Evolutionary conservation across 352 stramenopile species (phyloP).

Genomic region (Phytopythium montanum): DNA sequence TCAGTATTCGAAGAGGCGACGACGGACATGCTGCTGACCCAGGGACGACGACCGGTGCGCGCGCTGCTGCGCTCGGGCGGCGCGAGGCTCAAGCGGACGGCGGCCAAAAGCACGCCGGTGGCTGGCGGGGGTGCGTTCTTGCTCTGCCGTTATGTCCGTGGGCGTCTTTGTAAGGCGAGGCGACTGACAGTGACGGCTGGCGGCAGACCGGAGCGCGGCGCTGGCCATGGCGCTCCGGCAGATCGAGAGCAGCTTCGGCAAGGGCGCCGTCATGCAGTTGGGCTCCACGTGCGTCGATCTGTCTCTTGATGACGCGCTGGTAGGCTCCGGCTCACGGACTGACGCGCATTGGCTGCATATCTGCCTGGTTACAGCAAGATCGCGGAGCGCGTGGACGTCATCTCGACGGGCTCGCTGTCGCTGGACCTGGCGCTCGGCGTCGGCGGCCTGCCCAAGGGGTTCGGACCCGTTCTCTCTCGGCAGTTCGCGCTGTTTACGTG

Average conservation of each 20-base stretch:
- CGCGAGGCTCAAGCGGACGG: constrained; percentile 32
- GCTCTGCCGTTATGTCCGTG: background rate
- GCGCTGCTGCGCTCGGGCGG: constrained; percentile 7
- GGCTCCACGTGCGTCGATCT: constrained; percentile 70
- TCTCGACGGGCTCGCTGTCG: constrained; percentile 93
- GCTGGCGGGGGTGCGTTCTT: constrained; percentile 5
- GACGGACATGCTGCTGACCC: constrained; percentile 10
- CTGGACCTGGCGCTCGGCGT: constrained; percentile 90
- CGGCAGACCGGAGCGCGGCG: constrained; percentile 73
- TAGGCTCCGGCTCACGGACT: background rate
- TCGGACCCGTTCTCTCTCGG: background rate
- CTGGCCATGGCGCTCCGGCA: constrained; percentile 93
- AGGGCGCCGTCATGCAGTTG: constrained; percentile 96
- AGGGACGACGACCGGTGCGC: constrained; percentile 8
- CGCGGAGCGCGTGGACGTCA: constrained; percentile 90
- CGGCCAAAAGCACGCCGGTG: constrained; percentile 21
- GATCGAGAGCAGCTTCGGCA: constrained; percentile 96
- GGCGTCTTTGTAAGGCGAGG: background rate
- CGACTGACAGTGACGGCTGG: background rate
- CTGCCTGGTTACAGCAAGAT: constrained; percentile 47
- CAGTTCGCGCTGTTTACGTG: background rate
- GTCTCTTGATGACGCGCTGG: background rate
- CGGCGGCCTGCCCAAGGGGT: constrained; percentile 94
- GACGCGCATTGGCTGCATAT: constrained; percentile 1
- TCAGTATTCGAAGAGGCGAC: background rate